Conservation (phyloP, 2,329 filamentous ascomycete genomes). For the Teratosphaeria nubilosa region DNA sequence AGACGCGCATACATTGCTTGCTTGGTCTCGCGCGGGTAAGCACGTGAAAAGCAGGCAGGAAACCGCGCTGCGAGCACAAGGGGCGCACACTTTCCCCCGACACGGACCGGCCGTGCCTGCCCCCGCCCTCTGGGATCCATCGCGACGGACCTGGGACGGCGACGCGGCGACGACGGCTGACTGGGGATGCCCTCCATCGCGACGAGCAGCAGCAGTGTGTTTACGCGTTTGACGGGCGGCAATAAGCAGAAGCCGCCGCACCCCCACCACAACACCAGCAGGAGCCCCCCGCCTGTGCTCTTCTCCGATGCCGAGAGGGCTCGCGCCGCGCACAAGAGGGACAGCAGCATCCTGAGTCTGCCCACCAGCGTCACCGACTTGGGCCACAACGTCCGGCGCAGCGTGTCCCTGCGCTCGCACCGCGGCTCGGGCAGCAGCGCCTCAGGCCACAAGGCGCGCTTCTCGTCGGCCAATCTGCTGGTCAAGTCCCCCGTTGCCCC, state of each 20-base stretch:
- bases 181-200: constrained; percentile 3
- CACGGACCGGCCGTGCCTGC: not conserved
- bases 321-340: constrained; percentile 7
- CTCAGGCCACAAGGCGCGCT: constrained; percentile 14
- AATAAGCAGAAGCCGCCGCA: constrained; percentile 1
- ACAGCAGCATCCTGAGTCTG: constrained; percentile 20
- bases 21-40: no score
- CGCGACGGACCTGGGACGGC: not conserved
- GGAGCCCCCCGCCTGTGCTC: not conserved
- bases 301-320: not conserved
- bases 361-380: constrained; percentile 26
- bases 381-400: constrained; percentile 29
- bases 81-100: not conserved
- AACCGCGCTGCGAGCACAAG: not conserved
- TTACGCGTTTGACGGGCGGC: constrained; percentile 6
- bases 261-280: not conserved
- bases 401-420: constrained; percentile 28
- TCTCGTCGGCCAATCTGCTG: constrained; percentile 9
- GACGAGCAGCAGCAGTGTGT: constrained; percentile 2
- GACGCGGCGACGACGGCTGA: not conserved
- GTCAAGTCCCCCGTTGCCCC: constrained; percentile 6
- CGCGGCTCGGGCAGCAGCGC: constrained; percentile 19
- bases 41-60: no score
- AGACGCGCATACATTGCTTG: no score
- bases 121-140: no score